A percentile compares a stretch with the other conserved stretches of the same genome.
Evolutionary conservation across 768 basidiomycete species (phyloP).

Genomic region (Pholiota conissans): DNA sequence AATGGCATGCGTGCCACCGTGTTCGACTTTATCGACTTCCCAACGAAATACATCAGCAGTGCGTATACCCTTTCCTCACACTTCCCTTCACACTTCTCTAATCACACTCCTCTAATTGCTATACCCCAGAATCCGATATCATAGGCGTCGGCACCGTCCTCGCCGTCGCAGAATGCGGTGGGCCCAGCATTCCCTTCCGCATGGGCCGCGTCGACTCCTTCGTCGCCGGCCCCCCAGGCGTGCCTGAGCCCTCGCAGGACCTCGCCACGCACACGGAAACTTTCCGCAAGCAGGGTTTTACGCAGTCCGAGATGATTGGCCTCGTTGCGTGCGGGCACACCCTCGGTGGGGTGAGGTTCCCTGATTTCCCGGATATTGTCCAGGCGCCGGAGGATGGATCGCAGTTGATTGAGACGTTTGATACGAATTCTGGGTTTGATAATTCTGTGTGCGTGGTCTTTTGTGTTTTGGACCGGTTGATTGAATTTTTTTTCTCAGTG

Average conservation of each 20-base stretch:
- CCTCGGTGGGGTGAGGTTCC: constrained; percentile 41
- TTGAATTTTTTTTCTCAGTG: constrained; percentile 21
- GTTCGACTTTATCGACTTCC: constrained; percentile 33
- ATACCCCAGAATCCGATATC: constrained; percentile 37
- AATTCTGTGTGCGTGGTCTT: constrained; percentile 30
- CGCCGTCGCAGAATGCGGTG: constrained; percentile 41
- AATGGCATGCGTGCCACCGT: constrained; percentile 34
- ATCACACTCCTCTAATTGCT: not conserved
- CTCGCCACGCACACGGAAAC: constrained; percentile 32
- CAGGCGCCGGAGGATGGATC: constrained; percentile 19
- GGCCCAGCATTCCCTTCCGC: constrained; percentile 40
- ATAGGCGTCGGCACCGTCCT: constrained; percentile 39
- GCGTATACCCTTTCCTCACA: constrained; percentile 10
- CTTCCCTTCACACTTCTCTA: not conserved
- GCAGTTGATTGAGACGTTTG: constrained; percentile 29
- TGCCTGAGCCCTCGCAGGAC: constrained; percentile 40
- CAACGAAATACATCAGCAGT: constrained; percentile 43
- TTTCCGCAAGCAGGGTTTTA: constrained; percentile 41
- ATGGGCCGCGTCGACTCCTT: constrained; percentile 43
- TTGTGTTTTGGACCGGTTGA: not conserved
- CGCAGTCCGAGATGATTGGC: constrained; percentile 41
- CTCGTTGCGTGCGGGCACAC: constrained; percentile 48
- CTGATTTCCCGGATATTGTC: constrained; percentile 40
- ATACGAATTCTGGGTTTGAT: constrained; percentile 36
- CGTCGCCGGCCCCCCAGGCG: constrained; percentile 35